phyloP scores from a whole-genome alignment of 257 asterid species.

The Capsicum pubescens region DNA sequence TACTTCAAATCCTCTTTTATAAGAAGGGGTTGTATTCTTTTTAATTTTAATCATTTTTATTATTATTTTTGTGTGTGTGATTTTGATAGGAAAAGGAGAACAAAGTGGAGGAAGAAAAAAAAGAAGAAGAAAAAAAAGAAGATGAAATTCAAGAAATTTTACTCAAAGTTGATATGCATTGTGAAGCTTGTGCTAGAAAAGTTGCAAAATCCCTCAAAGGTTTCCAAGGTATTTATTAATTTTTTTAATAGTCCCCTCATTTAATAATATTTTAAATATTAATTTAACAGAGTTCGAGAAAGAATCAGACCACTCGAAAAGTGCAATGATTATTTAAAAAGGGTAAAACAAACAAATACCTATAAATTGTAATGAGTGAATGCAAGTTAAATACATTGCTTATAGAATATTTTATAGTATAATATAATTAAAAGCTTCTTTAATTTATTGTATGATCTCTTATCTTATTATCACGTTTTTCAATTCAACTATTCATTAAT shows the following conservation, averaged over 20 bases:
- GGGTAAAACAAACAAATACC: no score
- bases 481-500: neutral
- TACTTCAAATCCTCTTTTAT: neutral
- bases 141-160: constrained; percentile 57
- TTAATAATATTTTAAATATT: neutral
- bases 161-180: constrained; percentile 92
- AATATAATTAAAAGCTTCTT: neutral
- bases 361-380: no score
- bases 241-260: neutral
- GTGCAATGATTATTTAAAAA: no score
- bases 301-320: no score
- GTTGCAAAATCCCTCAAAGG: constrained; percentile 79
- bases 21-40: neutral
- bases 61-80: neutral
- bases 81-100: constrained; percentile 50
- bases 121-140: constrained; percentile 39
- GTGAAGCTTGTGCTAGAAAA: constrained; percentile 93
- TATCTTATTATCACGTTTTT: constrained; percentile 17
- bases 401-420: neutral
- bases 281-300: no score
- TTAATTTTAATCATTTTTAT: no score
- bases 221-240: constrained; percentile 58
- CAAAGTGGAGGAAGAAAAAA: constrained; percentile 23
- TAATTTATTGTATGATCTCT: neutral
- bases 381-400: neutral